These are phyloP conservation scores for Macrocybe gigantea DNA, from an alignment of 768 basidiomycete genomes.

Conservation along the genomic window DNA sequence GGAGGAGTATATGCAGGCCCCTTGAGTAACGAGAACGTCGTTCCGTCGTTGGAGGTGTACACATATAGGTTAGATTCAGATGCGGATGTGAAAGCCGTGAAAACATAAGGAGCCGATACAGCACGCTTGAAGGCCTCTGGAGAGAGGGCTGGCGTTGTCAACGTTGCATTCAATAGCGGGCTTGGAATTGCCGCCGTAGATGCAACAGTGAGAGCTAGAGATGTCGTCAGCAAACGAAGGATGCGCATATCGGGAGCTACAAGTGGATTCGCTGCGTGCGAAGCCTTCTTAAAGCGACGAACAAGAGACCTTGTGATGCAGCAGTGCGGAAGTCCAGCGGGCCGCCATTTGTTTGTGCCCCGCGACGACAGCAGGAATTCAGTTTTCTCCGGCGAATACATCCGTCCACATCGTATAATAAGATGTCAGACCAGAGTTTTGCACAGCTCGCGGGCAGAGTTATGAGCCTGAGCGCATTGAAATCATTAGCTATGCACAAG, in stretches of 20 bases:
- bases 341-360: slow-evolving; percentile 1
- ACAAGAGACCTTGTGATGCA: slow-evolving; percentile 5
- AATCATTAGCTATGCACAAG: too few species aligned
- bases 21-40: slow-evolving; percentile 22
- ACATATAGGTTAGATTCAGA: slow-evolving; percentile 28
- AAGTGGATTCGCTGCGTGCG: too few species aligned
- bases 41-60: slow-evolving; percentile 26
- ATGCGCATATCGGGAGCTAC: too few species aligned
- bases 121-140: slow-evolving; percentile 24
- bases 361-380: neutral
- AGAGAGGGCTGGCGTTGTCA: slow-evolving; percentile 19
- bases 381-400: neutral
- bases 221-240: too few species aligned
- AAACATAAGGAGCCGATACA: slow-evolving; percentile 23
- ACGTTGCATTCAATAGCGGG: slow-evolving; percentile 9
- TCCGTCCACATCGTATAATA: too few species aligned
- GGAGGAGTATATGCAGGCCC: slow-evolving; percentile 29
- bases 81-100: slow-evolving; percentile 27
- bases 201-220: neutral
- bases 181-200: slow-evolving; percentile 4
- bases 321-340: slow-evolving; percentile 1
- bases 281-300: too few species aligned
- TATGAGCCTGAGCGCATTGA: too few species aligned
- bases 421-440: too few species aligned
- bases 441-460: too few species aligned